Evolutionary conservation across 2,329 filamentous ascomycete genomes (phyloP).

Genomic region (Cladosporium sp.): DNA sequence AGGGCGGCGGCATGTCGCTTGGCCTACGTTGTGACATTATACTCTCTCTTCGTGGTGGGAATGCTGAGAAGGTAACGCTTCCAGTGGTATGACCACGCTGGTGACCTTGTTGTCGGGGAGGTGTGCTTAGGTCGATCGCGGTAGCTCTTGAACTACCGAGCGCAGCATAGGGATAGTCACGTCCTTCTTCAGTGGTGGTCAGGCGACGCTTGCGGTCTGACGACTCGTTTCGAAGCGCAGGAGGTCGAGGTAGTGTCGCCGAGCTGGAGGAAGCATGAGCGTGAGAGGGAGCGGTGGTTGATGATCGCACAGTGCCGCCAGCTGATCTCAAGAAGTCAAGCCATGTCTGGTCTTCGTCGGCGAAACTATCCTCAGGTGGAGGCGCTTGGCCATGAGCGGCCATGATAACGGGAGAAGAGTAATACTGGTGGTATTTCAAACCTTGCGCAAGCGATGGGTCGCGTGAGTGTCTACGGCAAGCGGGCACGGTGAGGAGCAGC

Average conservation of each 20-base stretch:
- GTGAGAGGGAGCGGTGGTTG: not conserved
- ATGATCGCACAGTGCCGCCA: constrained; percentile 18
- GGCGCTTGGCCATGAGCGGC: not conserved
- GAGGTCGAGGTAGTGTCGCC: constrained; percentile 1
- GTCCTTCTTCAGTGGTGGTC: constrained; percentile 22
- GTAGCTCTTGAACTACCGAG: constrained; percentile 9
- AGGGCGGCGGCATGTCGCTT: constrained; percentile 61
- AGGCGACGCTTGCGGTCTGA: constrained; percentile 27
- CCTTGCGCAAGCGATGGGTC: constrained; percentile 3
- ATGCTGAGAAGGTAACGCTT: constrained; percentile 1
- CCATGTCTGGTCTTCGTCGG: constrained; percentile 19
- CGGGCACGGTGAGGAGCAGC: not conserved
- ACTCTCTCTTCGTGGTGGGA: constrained; percentile 1
- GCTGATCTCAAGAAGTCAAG: constrained; percentile 24
- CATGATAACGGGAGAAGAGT: not conserved
- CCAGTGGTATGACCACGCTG: constrained; percentile 4
- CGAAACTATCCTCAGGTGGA: not conserved
- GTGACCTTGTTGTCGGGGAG: constrained; percentile 14
- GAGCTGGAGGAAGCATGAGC: not conserved
- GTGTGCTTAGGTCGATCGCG: constrained; percentile 25
- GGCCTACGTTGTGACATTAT: not conserved
- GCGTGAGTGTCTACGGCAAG: constrained; percentile 7
- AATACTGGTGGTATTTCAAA: not conserved
- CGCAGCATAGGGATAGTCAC: constrained; percentile 20
- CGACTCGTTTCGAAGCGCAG: not conserved